Evolutionary conservation across 2,329 filamentous ascomycete genomes (phyloP), one percentile per base, ranked within the genome.

Genomic region (Calonectria ilicicola): DNA sequence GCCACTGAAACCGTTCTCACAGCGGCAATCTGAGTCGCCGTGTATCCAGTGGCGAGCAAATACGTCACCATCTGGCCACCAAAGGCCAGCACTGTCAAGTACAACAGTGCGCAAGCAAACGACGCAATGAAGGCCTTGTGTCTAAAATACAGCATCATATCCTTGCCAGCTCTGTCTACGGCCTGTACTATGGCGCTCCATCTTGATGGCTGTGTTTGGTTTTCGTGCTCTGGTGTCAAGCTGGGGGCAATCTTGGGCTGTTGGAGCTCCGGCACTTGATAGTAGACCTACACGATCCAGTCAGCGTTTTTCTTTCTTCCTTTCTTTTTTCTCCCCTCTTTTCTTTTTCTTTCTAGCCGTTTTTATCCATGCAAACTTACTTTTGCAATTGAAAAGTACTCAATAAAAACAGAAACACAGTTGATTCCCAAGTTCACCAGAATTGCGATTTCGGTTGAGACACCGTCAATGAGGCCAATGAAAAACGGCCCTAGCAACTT

Each of bases 1-100:
- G 86, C 69, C 1, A 89, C 88, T 35, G 89, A 88, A 5, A 87
- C 74, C 0, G 88, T 88, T 5, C 92, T 86, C 56, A 89, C 86
- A 15, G 89, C 67, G 46, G 89, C 89, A 26, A 93, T 86, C 42
- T 88, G 83, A n/a, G 83, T 78, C 1, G 89, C 85, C 2, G 82
- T 88, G 76, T 89, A 89, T 26, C 89, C 89, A 4, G 85, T 80
- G 0, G 89, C 86, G 6, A 92, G 82, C 2, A 93, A 86, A 75
- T 90, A 93, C 0, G 91, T 92, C 66, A 92, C 85, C 90, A 93
- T 92, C 76, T 92, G 91, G 0, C 90, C 90, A 0, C 85, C 84
- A 75, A 92, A 91, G 8, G 86, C 87, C 3, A 92, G 82, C 0
- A 91, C 90, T 0, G 90, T 93, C 62, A 93, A 84, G 78, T 93